Base-by-base conservation (phyloP, 1,139 yeast genomes). In the Saccharomyces hybrid region DNA sequence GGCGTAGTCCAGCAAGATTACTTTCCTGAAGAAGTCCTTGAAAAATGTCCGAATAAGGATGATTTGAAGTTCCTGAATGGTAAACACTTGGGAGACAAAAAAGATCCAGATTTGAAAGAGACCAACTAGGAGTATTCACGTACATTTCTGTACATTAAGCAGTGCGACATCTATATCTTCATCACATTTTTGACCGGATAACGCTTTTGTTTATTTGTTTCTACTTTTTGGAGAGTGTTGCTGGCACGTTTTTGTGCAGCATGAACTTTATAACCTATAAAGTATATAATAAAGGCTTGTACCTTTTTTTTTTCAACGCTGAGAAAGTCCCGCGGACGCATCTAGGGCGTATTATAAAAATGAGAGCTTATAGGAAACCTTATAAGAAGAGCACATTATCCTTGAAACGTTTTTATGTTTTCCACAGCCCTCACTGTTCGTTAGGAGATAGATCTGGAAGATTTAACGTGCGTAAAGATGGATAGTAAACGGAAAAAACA, bases 1-100 rank as follows among this genome's bases (percentile, higher is more conserved):
- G 99, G 98, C 0, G 69, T 73, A 51, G 95, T 88, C 1, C 67
- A 73, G 47, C 99, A 95, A 68, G 78, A 75, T 11, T 88, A 86
- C 62, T 73, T 87, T 61, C 95, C 95, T 0, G 72, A 75, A 7
- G 82, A 77, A 46, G 63, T 78, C 3, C 60, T 77, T 46, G 68
- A 70, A 11, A 73, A 58, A 42, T 62, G 67, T 54, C 44, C 53
- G 3, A 54, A 60, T 49, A 51, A 50, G 25, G 56, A 53, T 2
- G 67, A 61, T 11, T 52, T 65, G 25, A 50, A 56, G 6, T 64
- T 79, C 61, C 63, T 81, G 41, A 70, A 69, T 5, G 75, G 75
- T 1, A 57, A 68, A 32, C 82, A 79, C 61, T 64, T 81, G 6
- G 81, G 81, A 2, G 67, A 65, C 38, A 50, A 57, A 46, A 52